Base-by-base conservation (phyloP, 2,329 filamentous ascomycete genomes). In the Penicillium psychrosexuale region DNA sequence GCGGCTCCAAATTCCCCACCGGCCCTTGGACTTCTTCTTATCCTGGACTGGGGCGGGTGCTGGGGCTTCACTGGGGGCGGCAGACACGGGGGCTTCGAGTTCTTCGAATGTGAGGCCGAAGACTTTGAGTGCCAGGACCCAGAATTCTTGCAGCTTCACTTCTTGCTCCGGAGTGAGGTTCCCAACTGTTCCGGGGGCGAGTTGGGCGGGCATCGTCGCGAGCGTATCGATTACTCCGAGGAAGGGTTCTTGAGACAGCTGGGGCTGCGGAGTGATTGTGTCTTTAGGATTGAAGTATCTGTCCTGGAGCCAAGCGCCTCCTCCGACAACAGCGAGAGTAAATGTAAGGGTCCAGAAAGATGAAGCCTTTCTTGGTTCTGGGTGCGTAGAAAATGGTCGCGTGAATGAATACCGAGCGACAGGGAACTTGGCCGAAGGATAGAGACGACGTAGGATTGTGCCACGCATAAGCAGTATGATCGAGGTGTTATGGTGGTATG, bases 161-260 rank as follows among this genome's bases (percentile, higher is more conserved):
- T 96, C 90, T 76, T 99, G 86, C 59, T 97, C 92, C 3, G 85
- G 74, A n/a, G 92, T 97, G 55, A 99, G 80, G 64, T 90, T 96
- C 56, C 90, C 91, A 51, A 91, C 84, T 58, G 91, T 86, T 50
- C 94, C 94, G 37, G 67, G 68, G 39, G 66, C 66, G 31, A 62
- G 57, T 58, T 70, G 59, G 56, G 61, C 56, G 49, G 71, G 60
- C 66, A 74, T 72, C 51, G 66, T 71, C 49, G 69, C 60, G 42
- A 73, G 69, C 19, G 70, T 71, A 62, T 74, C 69, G 48, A 74
- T 65, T 17, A 70, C 61, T 40, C 65, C 67, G 50, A 72, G 67
- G 54, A 69, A 71, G 19, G 61, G 55, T 33, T 65, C 49, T 49
- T 62, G 47, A 34, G 54, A 43, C n/a, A 61, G 45, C 19, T 56